Evolutionary conservation across 1,284 basidiomycete genomes (phyloP), one percentile per base, ranked within the genome.

Genomic region (Boletellus deceptivus): DNA sequence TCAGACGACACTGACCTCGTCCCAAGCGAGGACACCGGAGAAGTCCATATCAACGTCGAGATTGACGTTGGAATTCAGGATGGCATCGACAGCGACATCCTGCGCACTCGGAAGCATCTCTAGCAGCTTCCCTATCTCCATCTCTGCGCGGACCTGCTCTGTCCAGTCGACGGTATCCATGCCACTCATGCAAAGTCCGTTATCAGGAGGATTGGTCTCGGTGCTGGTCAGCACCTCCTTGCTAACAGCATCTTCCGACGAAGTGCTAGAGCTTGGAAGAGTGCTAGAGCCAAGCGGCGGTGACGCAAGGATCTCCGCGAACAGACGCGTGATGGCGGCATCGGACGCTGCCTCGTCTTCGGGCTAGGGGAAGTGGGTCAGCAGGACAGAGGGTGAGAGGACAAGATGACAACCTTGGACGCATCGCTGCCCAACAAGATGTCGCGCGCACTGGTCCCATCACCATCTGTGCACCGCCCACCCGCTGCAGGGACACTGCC

Each of bases 401-500:
- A 25, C 1, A 22, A 25, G 7, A 1, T 14, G 57, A 51, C 3
- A 6, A 70, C 64, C 59, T 68, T 48, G 48, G 45, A 46, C 50
- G 55, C 9, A 43, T 54, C 55, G 49, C 44, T 47, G 55, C 20
- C 50, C 54, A 41, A 53, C 54, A 56, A 18, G 46, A 55, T 46
- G 47, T 22, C 20, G 33, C 49, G 39, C 59, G 66, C 61, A 22
- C 41, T 47, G 37, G 55, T 56, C 59, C 41, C 56, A 49, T 68
- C 56, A 64, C 67, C 71, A 78, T 72, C 73, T 82, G 63, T 50
- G 17, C 53, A 55, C 59, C 49, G 46, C 68, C 68, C 85, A 88
- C 88, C 89, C 88, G 89, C 89, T 91, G 89, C 89, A 84, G 86
- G 89, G 89, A 75, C 82, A 81, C 77, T 77, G 76, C 71, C 65